A percentile compares a stretch with the other conserved stretches of the same genome.
These are phyloP conservation scores for Termitomyces sp. DNA, from an alignment of 768 basidiomycete genomes.

Conservation along the genomic window DNA sequence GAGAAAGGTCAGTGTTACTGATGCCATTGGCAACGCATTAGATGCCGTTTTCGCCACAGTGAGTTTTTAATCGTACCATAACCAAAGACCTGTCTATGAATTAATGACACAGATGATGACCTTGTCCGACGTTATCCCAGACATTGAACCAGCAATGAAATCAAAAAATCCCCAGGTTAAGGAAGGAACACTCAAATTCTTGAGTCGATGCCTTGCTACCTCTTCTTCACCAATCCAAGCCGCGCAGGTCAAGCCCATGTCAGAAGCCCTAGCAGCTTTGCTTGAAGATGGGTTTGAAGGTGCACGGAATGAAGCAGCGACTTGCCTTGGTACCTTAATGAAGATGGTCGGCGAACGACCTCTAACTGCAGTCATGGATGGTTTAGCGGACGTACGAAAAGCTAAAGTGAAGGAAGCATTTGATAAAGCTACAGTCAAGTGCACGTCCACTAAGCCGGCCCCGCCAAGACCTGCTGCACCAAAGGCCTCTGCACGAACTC, in stretches of 20 bases:
- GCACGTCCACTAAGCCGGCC: slow-evolving; percentile 58
- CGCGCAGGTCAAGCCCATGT: slow-evolving; percentile 74
- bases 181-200: slow-evolving; percentile 85
- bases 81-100: slow-evolving; percentile 7
- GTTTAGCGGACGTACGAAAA: slow-evolving; percentile 81
- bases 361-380: slow-evolving; percentile 81
- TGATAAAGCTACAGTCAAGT: slow-evolving; percentile 89
- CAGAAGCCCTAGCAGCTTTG: slow-evolving; percentile 67
- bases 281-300: slow-evolving; percentile 88
- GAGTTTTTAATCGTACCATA: slow-evolving; percentile 21
- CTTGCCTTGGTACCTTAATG: slow-evolving; percentile 84
- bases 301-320: slow-evolving; percentile 86
- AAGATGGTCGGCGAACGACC: slow-evolving; percentile 95
- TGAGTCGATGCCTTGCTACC: slow-evolving; percentile 68
- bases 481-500: slow-evolving; percentile 23
- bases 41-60: slow-evolving; percentile 88
- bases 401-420: slow-evolving; percentile 91
- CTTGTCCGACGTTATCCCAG: slow-evolving; percentile 76
- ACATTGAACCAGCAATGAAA: slow-evolving; percentile 69
- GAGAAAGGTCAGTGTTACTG: slow-evolving; percentile 85
- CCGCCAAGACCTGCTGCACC: slow-evolving; percentile 46
- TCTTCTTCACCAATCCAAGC: slow-evolving; percentile 67
- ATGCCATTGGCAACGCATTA: slow-evolving; percentile 79
- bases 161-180: slow-evolving; percentile 98
- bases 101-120: slow-evolving; percentile 61